Percentiles rank a stretch among this genome's conserved stretches.
Evolutionary conservation across 2,329 filamentous ascomycete genomes (phyloP).

Genomic region (Epicoccum nigrum): DNA sequence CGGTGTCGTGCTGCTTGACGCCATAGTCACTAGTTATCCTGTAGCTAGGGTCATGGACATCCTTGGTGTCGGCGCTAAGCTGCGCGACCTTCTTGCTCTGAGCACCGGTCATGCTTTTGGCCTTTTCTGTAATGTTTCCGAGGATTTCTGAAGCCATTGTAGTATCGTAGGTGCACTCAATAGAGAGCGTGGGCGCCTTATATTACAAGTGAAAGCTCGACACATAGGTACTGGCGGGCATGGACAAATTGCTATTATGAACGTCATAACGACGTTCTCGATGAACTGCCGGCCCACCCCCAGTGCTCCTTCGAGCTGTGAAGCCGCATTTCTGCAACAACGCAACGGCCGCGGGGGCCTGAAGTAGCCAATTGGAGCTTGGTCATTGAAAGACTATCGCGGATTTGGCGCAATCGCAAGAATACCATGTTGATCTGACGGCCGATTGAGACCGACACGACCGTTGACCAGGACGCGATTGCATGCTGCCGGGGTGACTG

Average conservation of each 20-base stretch:
- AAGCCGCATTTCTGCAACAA: constrained; percentile 16
- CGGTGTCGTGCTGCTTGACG: constrained; percentile 72
- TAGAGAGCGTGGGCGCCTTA: constrained; percentile 10
- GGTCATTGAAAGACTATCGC: constrained; percentile 18
- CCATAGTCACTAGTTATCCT: constrained; percentile 79
- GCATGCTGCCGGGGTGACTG: constrained; percentile 22
- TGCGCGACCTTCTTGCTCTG: constrained; percentile 65
- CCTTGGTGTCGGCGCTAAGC: constrained; percentile 63
- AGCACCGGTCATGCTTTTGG: constrained; percentile 42
- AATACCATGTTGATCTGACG: constrained; percentile 22
- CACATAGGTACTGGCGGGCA: background rate
- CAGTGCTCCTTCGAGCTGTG: constrained; percentile 18
- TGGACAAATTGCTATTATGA: constrained; percentile 20
- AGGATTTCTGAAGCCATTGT: constrained; percentile 44
- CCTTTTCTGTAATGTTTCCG: constrained; percentile 35
- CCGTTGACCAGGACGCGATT: constrained; percentile 28
- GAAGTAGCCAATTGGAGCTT: constrained; percentile 20
- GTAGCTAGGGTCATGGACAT: constrained; percentile 61
- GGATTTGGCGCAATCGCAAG: constrained; percentile 5
- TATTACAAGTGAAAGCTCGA: constrained; percentile 5
- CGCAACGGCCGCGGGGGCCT: background rate
- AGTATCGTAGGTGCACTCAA: constrained; percentile 2
- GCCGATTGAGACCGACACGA: constrained; percentile 26
- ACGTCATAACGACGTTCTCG: constrained; percentile 30
- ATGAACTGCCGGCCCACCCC: constrained; percentile 19